Evolutionary conservation across 305 asterid species (phyloP).

Genomic region (Solanum hybrid): DNA sequence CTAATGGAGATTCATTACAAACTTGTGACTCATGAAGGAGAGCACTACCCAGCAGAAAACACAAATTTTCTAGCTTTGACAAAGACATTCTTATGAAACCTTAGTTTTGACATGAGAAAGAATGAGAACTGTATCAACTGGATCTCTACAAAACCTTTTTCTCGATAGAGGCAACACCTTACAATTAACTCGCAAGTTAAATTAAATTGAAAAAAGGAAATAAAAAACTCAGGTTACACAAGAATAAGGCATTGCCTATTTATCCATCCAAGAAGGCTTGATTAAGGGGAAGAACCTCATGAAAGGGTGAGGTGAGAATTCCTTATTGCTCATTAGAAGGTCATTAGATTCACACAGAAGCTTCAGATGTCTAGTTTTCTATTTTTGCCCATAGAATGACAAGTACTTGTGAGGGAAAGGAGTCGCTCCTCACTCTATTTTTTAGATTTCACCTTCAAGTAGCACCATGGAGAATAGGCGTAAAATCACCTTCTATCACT

Average conservation of each 20-base stretch:
- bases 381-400: neutral
- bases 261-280: neutral
- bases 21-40: neutral
- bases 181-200: neutral
- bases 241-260: neutral
- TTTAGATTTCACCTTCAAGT: neutral
- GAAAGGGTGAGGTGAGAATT: neutral
- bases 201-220: neutral
- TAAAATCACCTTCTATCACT: neutral
- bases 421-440: neutral
- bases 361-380: neutral
- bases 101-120: neutral
- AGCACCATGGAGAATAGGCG: neutral
- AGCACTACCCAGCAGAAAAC: neutral
- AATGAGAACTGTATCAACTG: neutral
- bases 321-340: neutral
- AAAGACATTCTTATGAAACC: neutral
- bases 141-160: neutral
- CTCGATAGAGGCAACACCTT: neutral
- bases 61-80: neutral
- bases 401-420: neutral
- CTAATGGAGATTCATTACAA: neutral
- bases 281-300: neutral
- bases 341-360: neutral
- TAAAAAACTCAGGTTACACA: neutral